A percentile compares a stretch with the other conserved stretches of the same genome.
These are phyloP conservation scores for Eucalyptus tenuipes DNA, from an alignment of 345 rosid genomes.

Conservation along the genomic window DNA sequence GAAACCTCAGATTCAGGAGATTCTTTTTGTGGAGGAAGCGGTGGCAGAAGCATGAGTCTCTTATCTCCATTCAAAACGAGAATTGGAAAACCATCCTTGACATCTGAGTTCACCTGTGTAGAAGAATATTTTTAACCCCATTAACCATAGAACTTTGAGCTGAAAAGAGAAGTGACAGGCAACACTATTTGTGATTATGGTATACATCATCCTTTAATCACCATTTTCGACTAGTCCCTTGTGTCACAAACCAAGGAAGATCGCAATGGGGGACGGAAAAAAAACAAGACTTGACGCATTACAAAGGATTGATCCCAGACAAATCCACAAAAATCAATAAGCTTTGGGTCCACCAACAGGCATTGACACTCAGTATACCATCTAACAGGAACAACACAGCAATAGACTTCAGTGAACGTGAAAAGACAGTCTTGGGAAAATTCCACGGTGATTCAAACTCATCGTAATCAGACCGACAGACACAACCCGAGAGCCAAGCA, in stretches of 20 bases:
- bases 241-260: not conserved
- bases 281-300: not conserved
- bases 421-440: not conserved
- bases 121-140: not conserved
- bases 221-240: not conserved
- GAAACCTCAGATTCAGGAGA: slow-evolving; percentile 26
- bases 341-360: not conserved
- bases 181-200: not conserved
- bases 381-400: not conserved
- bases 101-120: slow-evolving; percentile 33
- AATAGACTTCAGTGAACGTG: not conserved
- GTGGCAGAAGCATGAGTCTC: slow-evolving; percentile 43
- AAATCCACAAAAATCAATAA: not conserved
- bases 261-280: not conserved
- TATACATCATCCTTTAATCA: not conserved
- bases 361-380: not conserved
- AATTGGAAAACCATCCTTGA: slow-evolving; percentile 39
- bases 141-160: not conserved
- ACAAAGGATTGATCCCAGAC: not conserved
- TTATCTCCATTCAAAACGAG: slow-evolving; percentile 53
- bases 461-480: not conserved
- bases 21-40: slow-evolving; percentile 25
- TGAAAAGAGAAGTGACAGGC: not conserved
- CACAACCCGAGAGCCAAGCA: not conserved
- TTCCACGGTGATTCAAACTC: not conserved